Conservation (phyloP, 768 basidiomycete species). For the Phanerodontia chrysosporium region DNA sequence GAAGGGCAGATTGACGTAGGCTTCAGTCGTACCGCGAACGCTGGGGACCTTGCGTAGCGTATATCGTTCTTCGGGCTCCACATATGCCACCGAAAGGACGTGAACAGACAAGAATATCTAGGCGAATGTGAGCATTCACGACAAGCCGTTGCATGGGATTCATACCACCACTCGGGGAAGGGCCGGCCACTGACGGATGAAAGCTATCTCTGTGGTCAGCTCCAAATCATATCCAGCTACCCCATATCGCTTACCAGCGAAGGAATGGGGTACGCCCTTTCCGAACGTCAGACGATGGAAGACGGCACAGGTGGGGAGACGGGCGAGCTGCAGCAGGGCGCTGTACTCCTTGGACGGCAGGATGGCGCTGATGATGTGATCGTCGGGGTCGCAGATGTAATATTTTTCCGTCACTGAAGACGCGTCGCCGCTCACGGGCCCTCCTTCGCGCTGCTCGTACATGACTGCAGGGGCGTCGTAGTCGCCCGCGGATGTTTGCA, state of each 20-base stretch:
- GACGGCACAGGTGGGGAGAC: conserved; percentile 51
- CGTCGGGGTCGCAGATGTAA: conserved; percentile 19
- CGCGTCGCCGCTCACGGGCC: background rate
- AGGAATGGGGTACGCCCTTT: conserved; percentile 60
- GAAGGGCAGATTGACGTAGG: background rate
- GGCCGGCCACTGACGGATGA: conserved; percentile 63
- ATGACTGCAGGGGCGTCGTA: conserved; percentile 14
- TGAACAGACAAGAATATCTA: conserved; percentile 61
- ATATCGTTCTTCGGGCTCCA: conserved; percentile 47
- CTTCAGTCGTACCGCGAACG: conserved; percentile 35
- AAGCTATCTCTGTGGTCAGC: conserved; percentile 29
- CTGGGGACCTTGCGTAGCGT: conserved; percentile 52
- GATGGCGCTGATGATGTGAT: background rate
- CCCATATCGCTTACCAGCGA: conserved; percentile 36
- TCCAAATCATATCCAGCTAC: background rate
- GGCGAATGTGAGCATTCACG: background rate
- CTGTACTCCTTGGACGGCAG: background rate
- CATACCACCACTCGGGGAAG: conserved; percentile 62
- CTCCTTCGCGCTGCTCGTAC: conserved; percentile 21
- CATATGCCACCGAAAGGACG: conserved; percentile 43
- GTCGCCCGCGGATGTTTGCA: conserved; percentile 13
- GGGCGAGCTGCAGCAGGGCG: conserved; percentile 22
- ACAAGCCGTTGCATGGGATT: conserved; percentile 8
- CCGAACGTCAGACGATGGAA: conserved; percentile 54
- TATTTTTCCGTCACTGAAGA: conserved; percentile 16